phyloP scores from a whole-genome alignment of 2,329 filamentous ascomycete genomes.

The Calonectria honghensis region DNA sequence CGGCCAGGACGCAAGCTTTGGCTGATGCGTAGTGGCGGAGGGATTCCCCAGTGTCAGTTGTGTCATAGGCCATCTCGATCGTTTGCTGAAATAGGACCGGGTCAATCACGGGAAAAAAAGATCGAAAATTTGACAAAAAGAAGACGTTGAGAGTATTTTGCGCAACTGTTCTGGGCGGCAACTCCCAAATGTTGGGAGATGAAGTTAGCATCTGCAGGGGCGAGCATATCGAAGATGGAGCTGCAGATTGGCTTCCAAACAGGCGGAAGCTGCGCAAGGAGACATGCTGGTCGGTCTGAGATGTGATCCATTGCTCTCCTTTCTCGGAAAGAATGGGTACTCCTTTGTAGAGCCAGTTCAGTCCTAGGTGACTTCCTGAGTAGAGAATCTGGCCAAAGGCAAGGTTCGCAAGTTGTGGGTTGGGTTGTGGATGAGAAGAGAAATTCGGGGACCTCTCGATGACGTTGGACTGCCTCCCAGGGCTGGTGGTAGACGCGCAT shows the following conservation, averaged over 20 bases:
- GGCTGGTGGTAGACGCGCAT: not conserved
- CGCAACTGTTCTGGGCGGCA: constrained; percentile 17
- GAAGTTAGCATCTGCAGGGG: not conserved
- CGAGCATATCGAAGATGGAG: not conserved
- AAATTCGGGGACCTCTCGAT: not conserved
- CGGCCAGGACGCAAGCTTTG: constrained; percentile 33
- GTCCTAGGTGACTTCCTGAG: constrained; percentile 37
- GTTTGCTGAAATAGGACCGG: constrained; percentile 32
- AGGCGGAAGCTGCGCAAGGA: constrained; percentile 24
- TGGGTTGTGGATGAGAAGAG: not conserved
- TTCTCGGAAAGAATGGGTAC: constrained; percentile 37
- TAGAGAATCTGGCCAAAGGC: constrained; percentile 34
- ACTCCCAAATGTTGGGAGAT: constrained; percentile 8
- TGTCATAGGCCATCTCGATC: constrained; percentile 31
- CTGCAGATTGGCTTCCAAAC: constrained; percentile 14
- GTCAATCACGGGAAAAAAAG: constrained; percentile 37
- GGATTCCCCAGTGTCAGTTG: not conserved
- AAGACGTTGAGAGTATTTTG: constrained; percentile 12
- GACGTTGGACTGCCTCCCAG: not conserved
- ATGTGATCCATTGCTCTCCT: constrained; percentile 37
- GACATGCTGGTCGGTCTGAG: constrained; percentile 32
- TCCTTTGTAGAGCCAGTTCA: constrained; percentile 40
- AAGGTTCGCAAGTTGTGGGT: not conserved
- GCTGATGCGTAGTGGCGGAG: constrained; percentile 10
- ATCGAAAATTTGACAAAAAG: constrained; percentile 29